phyloP scores from a whole-genome alignment of 805 yeast species.

The Candida mattraensis region DNA sequence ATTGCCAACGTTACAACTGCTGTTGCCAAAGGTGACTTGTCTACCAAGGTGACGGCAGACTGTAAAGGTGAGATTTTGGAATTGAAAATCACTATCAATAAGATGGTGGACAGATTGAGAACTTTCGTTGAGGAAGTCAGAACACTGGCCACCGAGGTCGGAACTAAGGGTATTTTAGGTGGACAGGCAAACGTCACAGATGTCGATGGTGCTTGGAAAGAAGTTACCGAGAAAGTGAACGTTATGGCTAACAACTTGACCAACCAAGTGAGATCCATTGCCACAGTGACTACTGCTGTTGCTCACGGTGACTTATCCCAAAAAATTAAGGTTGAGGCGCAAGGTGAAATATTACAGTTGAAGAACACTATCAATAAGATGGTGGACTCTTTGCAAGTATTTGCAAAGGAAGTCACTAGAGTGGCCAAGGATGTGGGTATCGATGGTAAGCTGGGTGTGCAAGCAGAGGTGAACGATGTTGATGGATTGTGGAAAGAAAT shows the following conservation, averaged over 20 bases:
- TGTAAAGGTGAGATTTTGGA: conserved; percentile 79
- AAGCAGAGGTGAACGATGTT: conserved; percentile 87
- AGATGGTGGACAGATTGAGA: conserved; percentile 86
- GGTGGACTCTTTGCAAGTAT: conserved; percentile 88
- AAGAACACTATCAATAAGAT: conserved; percentile 86
- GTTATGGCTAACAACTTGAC: conserved; percentile 87
- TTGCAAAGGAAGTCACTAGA: conserved; percentile 84
- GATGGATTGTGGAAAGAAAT: conserved; percentile 92
- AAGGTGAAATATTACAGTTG: conserved; percentile 84
- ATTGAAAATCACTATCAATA: conserved; percentile 78
- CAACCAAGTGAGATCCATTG: conserved; percentile 84
- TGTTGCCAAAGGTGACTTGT: conserved; percentile 79
- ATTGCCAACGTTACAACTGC: conserved; percentile 88
- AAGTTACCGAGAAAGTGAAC: conserved; percentile 84
- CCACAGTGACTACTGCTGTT: conserved; percentile 88
- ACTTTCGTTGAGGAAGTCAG: conserved; percentile 82
- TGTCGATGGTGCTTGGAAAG: conserved; percentile 87
- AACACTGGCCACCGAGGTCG: conserved; percentile 86
- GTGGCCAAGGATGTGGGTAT: conserved; percentile 94
- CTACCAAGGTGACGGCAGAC: conserved; percentile 82
- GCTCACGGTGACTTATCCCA: conserved; percentile 87
- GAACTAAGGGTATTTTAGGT: conserved; percentile 79
- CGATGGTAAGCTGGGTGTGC: conserved; percentile 89
- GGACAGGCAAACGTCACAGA: conserved; percentile 88
- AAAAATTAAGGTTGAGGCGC: conserved; percentile 86